phyloP scores from a whole-genome alignment of 495 filamentous ascomycete species.

The Aspergillus biplanus region DNA sequence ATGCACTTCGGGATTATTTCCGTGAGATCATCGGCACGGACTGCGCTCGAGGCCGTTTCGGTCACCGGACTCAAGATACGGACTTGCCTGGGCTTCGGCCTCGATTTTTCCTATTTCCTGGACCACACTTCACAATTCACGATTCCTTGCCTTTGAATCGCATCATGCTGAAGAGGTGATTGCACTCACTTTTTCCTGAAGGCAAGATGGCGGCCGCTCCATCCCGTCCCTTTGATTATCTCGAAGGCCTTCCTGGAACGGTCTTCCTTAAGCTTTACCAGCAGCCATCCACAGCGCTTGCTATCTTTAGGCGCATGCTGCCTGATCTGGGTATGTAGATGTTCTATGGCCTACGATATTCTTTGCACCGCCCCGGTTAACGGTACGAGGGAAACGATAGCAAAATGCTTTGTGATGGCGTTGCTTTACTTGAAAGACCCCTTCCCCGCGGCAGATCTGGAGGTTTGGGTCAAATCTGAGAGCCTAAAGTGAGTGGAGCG shows the following conservation, averaged over 20 bases:
- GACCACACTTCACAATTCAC: constrained; percentile 2
- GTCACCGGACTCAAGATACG: constrained; percentile 33
- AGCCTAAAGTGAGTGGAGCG: constrained; percentile 60
- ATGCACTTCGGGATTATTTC: constrained; percentile 3
- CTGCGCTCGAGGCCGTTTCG: constrained; percentile 39
- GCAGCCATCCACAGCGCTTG: constrained; percentile 92
- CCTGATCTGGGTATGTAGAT: constrained; percentile 75
- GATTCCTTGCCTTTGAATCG: constrained; percentile 16
- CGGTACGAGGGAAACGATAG: constrained; percentile 43
- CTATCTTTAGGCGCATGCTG: constrained; percentile 96
- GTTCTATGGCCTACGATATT: constrained; percentile 15
- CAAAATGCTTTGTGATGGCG: constrained; percentile 94
- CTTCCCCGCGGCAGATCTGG: constrained; percentile 73
- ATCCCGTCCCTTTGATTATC: constrained; percentile 75
- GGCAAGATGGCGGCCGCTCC: constrained; percentile 69
- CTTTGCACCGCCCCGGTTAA: constrained; percentile 11
- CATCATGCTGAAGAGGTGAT: constrained; percentile 45
- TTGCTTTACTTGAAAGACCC: constrained; percentile 84
- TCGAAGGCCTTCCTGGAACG: constrained; percentile 86
- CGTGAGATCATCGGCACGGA: constrained; percentile 39
- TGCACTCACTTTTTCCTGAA: constrained; percentile 28
- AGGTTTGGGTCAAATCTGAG: constrained; percentile 78
- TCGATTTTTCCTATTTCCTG: constrained; percentile 10
- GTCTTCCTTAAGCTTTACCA: constrained; percentile 88
- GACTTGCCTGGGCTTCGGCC: not conserved